phyloP scores from a whole-genome alignment of 2,329 filamentous ascomycete genomes.

The Coccinonectria pachysandricola region DNA sequence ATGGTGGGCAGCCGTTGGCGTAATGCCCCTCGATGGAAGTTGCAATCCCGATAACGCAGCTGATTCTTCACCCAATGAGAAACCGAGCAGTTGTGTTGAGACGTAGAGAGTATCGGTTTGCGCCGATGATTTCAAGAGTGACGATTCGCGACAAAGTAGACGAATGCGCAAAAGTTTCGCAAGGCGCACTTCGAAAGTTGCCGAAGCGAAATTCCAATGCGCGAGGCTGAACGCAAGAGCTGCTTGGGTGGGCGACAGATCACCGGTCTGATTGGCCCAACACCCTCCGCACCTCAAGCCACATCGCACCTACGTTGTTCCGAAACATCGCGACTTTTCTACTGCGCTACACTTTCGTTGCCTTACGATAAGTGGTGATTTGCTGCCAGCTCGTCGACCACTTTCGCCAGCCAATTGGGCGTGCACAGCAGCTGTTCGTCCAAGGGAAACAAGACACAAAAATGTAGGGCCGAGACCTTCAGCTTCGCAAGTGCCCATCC shows the following conservation, averaged over 20 bases:
- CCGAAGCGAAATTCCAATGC: slow-evolving; percentile 9
- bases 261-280: slow-evolving; percentile 8
- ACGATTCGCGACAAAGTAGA: too few species aligned
- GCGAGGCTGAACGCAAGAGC: slow-evolving; percentile 17
- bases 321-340: slow-evolving; percentile 19
- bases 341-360: slow-evolving; percentile 5
- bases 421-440: slow-evolving; percentile 3
- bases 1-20: slow-evolving; percentile 25
- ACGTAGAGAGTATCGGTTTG: too few species aligned
- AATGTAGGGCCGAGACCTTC: too few species aligned
- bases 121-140: too few species aligned
- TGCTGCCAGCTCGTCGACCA: slow-evolving; percentile 9
- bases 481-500: too few species aligned
- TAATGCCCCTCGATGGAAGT: slow-evolving; percentile 8
- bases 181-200: slow-evolving; percentile 5
- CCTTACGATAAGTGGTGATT: slow-evolving; percentile 1
- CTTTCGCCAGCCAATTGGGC: slow-evolving; percentile 11
- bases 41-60: slow-evolving; percentile 6
- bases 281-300: slow-evolving; percentile 5
- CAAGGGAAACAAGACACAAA: too few species aligned
- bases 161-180: not conserved
- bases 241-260: slow-evolving; percentile 15
- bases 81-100: slow-evolving; percentile 1
- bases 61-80: too few species aligned
- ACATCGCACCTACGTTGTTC: slow-evolving; percentile 22